These are phyloP conservation scores for Ophiorrhiza pumila DNA, from an alignment of 257 asterid species.

Conservation along the genomic window DNA sequence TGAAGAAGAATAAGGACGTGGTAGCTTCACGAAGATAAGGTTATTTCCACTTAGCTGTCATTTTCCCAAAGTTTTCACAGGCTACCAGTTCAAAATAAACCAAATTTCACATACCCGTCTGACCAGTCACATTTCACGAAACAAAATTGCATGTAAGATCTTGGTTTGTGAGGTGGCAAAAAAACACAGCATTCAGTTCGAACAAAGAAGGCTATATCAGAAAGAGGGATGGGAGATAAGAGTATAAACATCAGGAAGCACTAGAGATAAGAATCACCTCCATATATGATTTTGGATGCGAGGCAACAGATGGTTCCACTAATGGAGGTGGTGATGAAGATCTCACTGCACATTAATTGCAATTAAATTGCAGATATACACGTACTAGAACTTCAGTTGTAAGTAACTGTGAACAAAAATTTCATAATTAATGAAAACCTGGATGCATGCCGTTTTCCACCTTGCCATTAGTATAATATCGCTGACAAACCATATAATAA, in stretches of 20 bases:
- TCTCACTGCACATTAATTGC: constrained; percentile 51
- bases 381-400: neutral
- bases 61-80: neutral
- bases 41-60: no score
- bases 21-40: neutral
- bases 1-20: neutral
- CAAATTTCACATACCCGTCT: neutral
- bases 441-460: constrained; percentile 44
- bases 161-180: no score
- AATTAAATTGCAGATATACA: constrained; percentile 13
- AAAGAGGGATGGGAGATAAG: no score
- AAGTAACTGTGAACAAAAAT: constrained; percentile 8
- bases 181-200: no score
- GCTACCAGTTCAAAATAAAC: neutral
- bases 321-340: constrained; percentile 66
- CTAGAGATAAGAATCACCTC: constrained; percentile 49
- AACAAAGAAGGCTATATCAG: neutral
- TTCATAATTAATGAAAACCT: constrained; percentile 46
- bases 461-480: constrained; percentile 69
- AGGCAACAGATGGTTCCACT: constrained; percentile 63
- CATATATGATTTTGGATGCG: constrained; percentile 81
- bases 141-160: neutral
- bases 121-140: neutral
- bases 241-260: neutral
- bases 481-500: constrained; percentile 47